Conservation (phyloP, 371 early-diverging fungal genomes). For the Zancudomyces culisetae region DNA sequence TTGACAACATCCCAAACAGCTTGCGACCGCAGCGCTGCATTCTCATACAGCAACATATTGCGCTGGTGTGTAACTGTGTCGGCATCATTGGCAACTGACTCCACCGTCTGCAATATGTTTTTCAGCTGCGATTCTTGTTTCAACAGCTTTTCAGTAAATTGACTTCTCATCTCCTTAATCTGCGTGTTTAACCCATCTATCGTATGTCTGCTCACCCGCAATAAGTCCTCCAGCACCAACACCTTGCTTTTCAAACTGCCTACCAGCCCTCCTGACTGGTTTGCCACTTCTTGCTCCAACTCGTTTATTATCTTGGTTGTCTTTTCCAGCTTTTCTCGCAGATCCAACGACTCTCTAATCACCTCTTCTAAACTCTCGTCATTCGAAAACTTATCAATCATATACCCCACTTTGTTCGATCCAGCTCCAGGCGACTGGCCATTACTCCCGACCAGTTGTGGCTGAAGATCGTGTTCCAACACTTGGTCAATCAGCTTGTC, state of each 20-base stretch:
- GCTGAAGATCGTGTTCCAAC: slow-evolving; percentile 53
- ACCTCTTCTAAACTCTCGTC: slow-evolving; percentile 53
- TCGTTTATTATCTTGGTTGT: slow-evolving; percentile 35
- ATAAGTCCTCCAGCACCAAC: slow-evolving; percentile 50
- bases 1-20: slow-evolving; percentile 8
- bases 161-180: slow-evolving; percentile 40
- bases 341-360: slow-evolving; percentile 44
- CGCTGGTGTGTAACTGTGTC: slow-evolving; percentile 15
- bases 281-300: slow-evolving; percentile 47
- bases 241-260: slow-evolving; percentile 55
- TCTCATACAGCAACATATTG: slow-evolving; percentile 20
- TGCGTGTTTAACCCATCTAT: slow-evolving; percentile 53
- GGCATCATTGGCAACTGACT: slow-evolving; percentile 33
- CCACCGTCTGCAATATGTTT: slow-evolving; percentile 35
- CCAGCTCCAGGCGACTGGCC: slow-evolving; percentile 24
- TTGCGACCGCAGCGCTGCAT: slow-evolving; percentile 22
- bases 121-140: slow-evolving; percentile 50
- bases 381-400: slow-evolving; percentile 60
- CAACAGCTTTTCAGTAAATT: slow-evolving; percentile 42
- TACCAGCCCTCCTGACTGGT: slow-evolving; percentile 50
- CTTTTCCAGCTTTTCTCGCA: slow-evolving; percentile 28
- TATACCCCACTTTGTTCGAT: slow-evolving; percentile 42
- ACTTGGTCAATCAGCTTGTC: slow-evolving; percentile 61
- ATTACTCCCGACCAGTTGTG: slow-evolving; percentile 36
- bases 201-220: slow-evolving; percentile 60